Conservation (phyloP, 1,139 yeast species). For the Candida labiduridarum region DNA sequence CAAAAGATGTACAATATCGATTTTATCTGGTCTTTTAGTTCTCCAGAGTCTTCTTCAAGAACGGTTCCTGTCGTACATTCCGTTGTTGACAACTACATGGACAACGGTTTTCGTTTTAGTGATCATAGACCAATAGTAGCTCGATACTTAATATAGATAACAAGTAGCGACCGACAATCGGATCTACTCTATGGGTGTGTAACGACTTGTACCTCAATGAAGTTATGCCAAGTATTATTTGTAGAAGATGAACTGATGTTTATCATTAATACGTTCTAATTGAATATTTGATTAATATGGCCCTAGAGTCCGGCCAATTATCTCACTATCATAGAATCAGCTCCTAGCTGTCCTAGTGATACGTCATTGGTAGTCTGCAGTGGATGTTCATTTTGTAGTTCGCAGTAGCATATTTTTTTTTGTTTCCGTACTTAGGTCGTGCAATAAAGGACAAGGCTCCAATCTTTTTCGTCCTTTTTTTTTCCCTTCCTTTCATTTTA, state of each 20-base stretch:
- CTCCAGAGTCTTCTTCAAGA: slow-evolving; percentile 9
- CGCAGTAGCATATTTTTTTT: background rate
- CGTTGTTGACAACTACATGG: slow-evolving; percentile 31
- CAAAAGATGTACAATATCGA: slow-evolving; percentile 23
- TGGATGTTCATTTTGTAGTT: too few species aligned
- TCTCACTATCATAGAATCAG: too few species aligned
- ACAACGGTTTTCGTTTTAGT: slow-evolving; percentile 31
- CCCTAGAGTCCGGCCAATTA: too few species aligned
- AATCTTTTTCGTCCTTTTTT: background rate
- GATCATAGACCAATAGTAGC: slow-evolving; percentile 49
- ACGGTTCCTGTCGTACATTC: slow-evolving; percentile 32
- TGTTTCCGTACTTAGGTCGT: background rate
- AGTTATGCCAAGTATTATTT: too few species aligned
- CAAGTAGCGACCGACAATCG: too few species aligned
- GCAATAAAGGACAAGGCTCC: background rate
- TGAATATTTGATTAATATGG: too few species aligned
- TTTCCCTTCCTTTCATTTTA: background rate
- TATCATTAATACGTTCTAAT: too few species aligned
- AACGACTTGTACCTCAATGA: too few species aligned
- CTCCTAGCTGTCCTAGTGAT: too few species aligned
- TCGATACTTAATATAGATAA: slow-evolving; percentile 19
- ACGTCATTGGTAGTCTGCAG: too few species aligned
- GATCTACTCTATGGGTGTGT: too few species aligned
- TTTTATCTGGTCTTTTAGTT: slow-evolving; percentile 28
- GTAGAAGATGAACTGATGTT: too few species aligned